Evolutionary conservation across 139 green algal species (phyloP).

Genomic region (Spirogloea muscicola): DNA sequence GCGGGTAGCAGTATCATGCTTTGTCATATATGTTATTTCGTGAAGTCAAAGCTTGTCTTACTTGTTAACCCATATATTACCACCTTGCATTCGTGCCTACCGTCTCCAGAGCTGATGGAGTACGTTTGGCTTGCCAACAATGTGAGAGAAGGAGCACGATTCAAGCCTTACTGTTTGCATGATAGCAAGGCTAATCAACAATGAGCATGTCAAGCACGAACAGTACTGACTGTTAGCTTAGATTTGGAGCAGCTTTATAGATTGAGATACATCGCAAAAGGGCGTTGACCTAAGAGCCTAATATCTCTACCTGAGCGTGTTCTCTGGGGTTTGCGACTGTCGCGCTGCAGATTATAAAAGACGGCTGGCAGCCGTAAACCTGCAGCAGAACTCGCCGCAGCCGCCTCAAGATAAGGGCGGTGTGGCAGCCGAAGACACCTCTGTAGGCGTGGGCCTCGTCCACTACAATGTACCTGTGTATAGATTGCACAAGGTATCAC

Average conservation of each 20-base stretch:
- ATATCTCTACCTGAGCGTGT: conserved; percentile 52
- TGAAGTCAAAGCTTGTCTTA: not conserved
- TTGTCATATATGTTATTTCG: not conserved
- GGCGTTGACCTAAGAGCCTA: too few relatives aligned
- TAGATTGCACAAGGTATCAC: too few relatives aligned
- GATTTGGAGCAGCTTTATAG: not conserved
- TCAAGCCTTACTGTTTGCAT: too few relatives aligned
- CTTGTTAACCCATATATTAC: too few relatives aligned
- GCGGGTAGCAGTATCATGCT: not conserved
- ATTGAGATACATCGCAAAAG: too few relatives aligned
- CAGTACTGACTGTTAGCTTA: not conserved
- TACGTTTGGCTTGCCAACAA: too few relatives aligned
- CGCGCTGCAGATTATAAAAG: conserved; percentile 71
- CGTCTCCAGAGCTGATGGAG: too few relatives aligned
- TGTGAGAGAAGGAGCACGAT: too few relatives aligned
- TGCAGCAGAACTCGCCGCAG: conserved; percentile 73
- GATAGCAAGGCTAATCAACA: too few relatives aligned
- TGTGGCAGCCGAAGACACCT: conserved; percentile 88
- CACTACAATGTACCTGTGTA: conserved; percentile 72
- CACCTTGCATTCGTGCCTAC: too few relatives aligned
- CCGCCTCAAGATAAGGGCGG: conserved; percentile 77
- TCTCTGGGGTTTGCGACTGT: conserved; percentile 82
- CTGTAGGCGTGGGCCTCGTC: conserved; percentile 81
- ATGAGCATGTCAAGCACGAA: not conserved
- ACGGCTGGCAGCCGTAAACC: conserved; percentile 53